These are phyloP conservation scores for Sphagnum tenellum DNA, from an alignment of 225 moss, liverwort and hornwort species.

Conservation along the genomic window DNA sequence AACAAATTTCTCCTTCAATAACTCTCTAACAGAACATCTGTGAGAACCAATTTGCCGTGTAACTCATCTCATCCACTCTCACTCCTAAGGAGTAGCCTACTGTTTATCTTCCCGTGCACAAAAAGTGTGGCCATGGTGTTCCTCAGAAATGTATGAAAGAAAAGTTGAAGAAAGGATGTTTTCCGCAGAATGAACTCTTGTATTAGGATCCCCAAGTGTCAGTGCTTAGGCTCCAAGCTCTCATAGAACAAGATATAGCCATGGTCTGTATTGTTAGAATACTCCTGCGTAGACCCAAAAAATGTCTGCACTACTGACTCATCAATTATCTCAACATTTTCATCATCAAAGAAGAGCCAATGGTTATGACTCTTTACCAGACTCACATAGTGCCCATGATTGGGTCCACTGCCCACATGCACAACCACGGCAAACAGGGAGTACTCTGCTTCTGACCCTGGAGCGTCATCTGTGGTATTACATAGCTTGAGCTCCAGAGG, in stretches of 20 bases:
- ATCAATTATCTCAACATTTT: slow-evolving; percentile 97
- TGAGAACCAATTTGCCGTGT: no score
- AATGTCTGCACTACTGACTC: slow-evolving; percentile 91
- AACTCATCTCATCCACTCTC: no score
- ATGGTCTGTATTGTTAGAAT: slow-evolving; percentile 91
- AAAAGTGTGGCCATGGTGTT: no score
- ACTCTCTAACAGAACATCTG: no score
- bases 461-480: slow-evolving; percentile 92
- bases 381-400: slow-evolving; percentile 95
- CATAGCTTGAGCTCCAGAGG: slow-evolving; percentile 92
- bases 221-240: slow-evolving; percentile 91
- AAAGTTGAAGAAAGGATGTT: no score
- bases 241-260: slow-evolving; percentile 97
- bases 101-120: no score
- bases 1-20: no score
- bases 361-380: slow-evolving; percentile 91
- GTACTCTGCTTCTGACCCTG: slow-evolving; percentile 93
- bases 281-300: slow-evolving; percentile 96
- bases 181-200: not conserved
- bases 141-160: no score
- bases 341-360: slow-evolving; percentile 98
- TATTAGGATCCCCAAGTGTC: slow-evolving; percentile 11
- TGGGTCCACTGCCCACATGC: slow-evolving; percentile 96
- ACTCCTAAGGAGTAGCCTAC: no score
- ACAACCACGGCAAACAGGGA: slow-evolving; percentile 95